Conservation (phyloP, 495 filamentous ascomycete species). For the Podospora anserina region DNA sequence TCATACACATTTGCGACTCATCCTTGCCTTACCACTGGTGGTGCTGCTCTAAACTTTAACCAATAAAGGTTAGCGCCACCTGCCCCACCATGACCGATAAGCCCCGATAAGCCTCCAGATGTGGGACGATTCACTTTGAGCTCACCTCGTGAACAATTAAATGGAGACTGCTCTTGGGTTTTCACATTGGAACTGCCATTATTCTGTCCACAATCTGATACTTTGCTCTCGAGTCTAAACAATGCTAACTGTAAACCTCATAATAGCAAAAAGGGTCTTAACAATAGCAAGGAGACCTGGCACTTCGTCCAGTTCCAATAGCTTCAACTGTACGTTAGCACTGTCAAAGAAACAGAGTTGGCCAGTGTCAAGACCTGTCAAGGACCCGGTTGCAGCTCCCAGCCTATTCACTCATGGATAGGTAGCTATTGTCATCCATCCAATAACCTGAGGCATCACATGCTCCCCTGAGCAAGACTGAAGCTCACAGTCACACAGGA, state of each 20-base stretch:
- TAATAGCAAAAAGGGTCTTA: not conserved
- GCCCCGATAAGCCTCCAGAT: slow-evolving; percentile 18
- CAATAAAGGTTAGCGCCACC: slow-evolving; percentile 15
- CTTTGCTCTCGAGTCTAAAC: not conserved
- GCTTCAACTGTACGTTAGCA: not conserved
- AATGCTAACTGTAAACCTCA: not conserved
- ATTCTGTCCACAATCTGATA: no score
- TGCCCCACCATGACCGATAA: slow-evolving; percentile 30
- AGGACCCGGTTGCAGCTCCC: not conserved
- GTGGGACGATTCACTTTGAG: not conserved
- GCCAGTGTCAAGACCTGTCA: not conserved
- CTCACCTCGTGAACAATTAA: no score
- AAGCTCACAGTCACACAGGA: no score
- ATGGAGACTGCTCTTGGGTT: no score
- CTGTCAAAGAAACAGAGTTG: not conserved
- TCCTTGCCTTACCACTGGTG: slow-evolving; percentile 22
- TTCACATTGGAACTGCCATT: no score
- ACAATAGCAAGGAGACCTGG: not conserved
- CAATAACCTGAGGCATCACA: not conserved
- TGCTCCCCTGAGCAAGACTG: no score
- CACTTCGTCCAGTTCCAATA: not conserved
- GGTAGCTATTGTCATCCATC: no score
- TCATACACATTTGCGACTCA: slow-evolving; percentile 22
- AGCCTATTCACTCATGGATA: not conserved
- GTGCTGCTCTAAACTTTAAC: slow-evolving; percentile 10